Conservation (phyloP, 2,329 filamentous ascomycete genomes). For the Aspergillus sp. region DNA sequence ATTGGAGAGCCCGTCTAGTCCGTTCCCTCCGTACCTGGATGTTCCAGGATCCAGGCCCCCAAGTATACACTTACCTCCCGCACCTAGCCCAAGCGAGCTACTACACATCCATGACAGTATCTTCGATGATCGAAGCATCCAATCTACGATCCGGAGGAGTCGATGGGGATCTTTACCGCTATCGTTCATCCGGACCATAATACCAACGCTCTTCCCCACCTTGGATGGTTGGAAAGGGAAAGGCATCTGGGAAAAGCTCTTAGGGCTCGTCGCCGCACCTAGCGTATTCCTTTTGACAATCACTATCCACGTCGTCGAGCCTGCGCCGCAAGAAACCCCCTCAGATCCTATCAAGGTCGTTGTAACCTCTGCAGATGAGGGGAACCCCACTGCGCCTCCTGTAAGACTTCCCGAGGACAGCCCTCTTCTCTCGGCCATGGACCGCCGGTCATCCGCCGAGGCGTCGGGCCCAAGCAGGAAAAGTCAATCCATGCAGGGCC, state of each 20-base stretch:
- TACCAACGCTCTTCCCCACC: conserved; percentile 81
- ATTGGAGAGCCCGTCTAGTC: conserved; percentile 48
- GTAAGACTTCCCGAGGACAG: conserved; percentile 38
- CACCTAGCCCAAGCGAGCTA: conserved; percentile 39
- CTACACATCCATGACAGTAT: conserved; percentile 30
- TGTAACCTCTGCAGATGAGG: conserved; percentile 22
- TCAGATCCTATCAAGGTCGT: conserved; percentile 37
- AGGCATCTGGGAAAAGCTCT: conserved; percentile 75
- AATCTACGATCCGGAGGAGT: conserved; percentile 46
- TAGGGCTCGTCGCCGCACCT: conserved; percentile 81
- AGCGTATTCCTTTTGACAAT: conserved; percentile 87
- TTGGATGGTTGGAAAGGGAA: conserved; percentile 79
- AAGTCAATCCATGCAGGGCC: conserved; percentile 14
- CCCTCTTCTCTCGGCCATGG: conserved; percentile 27
- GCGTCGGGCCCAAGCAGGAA: conserved; percentile 15
- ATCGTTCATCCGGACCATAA: conserved; percentile 63
- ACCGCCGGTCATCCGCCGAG: conserved; percentile 10
- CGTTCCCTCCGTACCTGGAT: conserved; percentile 70
- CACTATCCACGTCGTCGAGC: conserved; percentile 87
- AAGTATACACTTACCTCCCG: conserved; percentile 56
- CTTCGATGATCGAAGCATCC: conserved; percentile 41
- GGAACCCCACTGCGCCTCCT: conserved; percentile 20
- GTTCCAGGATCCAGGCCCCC: conserved; percentile 52
- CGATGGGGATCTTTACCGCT: conserved; percentile 84
- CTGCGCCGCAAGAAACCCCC: conserved; percentile 53